phyloP scores from a whole-genome alignment of 306 rosid genomes.

The Cucumis sativus region Cucumber_9930_V3 NC_026655.2:24493001-24493500 shows the following conservation, averaged over 20 bases:
- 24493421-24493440: constrained; percentile 6
- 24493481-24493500: constrained; percentile 23
- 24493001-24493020: constrained; percentile 7
- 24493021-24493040: constrained; percentile 1
- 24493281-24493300: background rate
- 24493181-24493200: constrained; percentile 3
- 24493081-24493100: constrained; percentile 18
- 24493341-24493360: constrained; percentile 26
- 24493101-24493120: constrained; percentile 11
- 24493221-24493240: background rate
- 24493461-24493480: background rate
- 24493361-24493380: constrained; percentile 28
- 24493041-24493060: background rate
- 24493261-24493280: constrained; percentile 20
- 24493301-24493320: background rate
- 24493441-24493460: background rate
- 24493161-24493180: background rate
- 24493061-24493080: constrained; percentile 12
- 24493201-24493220: background rate
- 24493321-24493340: background rate
- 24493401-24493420: constrained; percentile 17
- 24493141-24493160: background rate
- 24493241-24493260: constrained; percentile 21
- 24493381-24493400: constrained; percentile 26
- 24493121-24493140: background rate